phyloP scores from a whole-genome alignment of 768 basidiomycete species.

The Solioccasus polychromus region DNA sequence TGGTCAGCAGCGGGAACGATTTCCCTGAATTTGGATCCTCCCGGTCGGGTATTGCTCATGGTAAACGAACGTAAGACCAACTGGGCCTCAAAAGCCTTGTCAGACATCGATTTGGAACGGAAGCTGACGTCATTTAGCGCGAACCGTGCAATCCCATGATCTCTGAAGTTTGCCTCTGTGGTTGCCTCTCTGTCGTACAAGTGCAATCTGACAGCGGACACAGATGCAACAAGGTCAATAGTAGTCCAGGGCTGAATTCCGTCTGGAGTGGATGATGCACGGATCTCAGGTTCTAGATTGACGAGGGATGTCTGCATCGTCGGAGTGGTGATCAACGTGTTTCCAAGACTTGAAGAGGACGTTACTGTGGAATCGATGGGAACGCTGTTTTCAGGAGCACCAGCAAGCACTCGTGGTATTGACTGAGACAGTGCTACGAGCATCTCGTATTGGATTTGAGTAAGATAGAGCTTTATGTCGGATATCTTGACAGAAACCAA shows the following conservation, averaged over 20 bases:
- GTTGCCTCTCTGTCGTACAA: constrained; percentile 73
- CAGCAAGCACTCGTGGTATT: constrained; percentile 63
- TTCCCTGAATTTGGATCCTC: constrained; percentile 83
- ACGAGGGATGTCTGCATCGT: constrained; percentile 8
- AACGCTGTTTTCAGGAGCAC: constrained; percentile 41
- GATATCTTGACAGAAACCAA: constrained; percentile 75
- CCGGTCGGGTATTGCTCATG: constrained; percentile 83
- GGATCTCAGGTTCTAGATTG: constrained; percentile 56
- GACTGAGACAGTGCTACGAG: constrained; percentile 64
- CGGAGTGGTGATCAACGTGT: neutral
- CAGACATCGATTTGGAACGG: constrained; percentile 75
- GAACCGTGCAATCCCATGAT: constrained; percentile 82
- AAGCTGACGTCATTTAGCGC: constrained; percentile 77
- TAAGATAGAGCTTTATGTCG: constrained; percentile 80
- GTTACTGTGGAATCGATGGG: constrained; percentile 29
- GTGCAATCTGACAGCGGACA: constrained; percentile 77
- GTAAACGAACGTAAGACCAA: constrained; percentile 88
- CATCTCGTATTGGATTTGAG: constrained; percentile 77
- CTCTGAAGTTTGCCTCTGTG: constrained; percentile 54
- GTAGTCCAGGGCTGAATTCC: constrained; percentile 51
- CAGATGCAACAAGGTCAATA: constrained; percentile 68
- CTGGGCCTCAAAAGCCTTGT: constrained; percentile 85
- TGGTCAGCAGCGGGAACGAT: constrained; percentile 92
- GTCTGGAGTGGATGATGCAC: constrained; percentile 22
- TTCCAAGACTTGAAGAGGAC: constrained; percentile 6